Conservation (phyloP, 306 rosid species). For the Cicer pinnatifidum region DNA sequence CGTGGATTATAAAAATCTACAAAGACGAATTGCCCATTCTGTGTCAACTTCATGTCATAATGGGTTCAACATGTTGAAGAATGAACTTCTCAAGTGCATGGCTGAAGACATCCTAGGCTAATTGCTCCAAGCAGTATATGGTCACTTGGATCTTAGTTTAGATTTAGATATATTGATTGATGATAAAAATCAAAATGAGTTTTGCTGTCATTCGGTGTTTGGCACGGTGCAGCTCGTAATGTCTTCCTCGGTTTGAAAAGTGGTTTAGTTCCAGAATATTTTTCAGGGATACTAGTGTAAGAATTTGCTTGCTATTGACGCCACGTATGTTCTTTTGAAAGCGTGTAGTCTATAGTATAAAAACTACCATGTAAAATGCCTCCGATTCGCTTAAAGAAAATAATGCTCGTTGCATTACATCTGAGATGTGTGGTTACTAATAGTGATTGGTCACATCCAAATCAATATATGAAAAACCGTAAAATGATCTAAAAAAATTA, state of each 20-base stretch:
- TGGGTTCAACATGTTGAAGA: slow-evolving; percentile 51
- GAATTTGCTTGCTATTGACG: slow-evolving; percentile 22
- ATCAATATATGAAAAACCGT: too few species aligned
- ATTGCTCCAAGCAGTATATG: slow-evolving; percentile 21
- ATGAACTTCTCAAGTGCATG: slow-evolving; percentile 54
- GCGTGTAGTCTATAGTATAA: too few species aligned
- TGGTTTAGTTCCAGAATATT: slow-evolving; percentile 15
- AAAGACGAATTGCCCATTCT: slow-evolving; percentile 64
- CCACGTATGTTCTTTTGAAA: slow-evolving; percentile 2
- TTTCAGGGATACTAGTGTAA: not conserved
- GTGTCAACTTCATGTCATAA: slow-evolving; percentile 56
- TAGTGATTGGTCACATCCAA: too few species aligned
- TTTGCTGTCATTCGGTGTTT: slow-evolving; percentile 35
- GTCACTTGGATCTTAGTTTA: slow-evolving; percentile 32
- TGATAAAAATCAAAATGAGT: slow-evolving; percentile 4
- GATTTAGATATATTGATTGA: not conserved
- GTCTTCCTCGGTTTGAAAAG: slow-evolving; percentile 23
- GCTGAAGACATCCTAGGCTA: slow-evolving; percentile 63
- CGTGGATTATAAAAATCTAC: slow-evolving; percentile 54
- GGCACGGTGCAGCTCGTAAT: slow-evolving; percentile 32
- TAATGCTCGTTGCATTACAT: too few species aligned
- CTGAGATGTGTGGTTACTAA: too few species aligned
- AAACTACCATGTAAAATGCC: too few species aligned
- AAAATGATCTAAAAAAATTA: too few species aligned
- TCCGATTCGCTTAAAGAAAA: too few species aligned